Conservation (phyloP, 2,329 filamentous ascomycete genomes). For the Trichoderma aggressivum region DNA sequence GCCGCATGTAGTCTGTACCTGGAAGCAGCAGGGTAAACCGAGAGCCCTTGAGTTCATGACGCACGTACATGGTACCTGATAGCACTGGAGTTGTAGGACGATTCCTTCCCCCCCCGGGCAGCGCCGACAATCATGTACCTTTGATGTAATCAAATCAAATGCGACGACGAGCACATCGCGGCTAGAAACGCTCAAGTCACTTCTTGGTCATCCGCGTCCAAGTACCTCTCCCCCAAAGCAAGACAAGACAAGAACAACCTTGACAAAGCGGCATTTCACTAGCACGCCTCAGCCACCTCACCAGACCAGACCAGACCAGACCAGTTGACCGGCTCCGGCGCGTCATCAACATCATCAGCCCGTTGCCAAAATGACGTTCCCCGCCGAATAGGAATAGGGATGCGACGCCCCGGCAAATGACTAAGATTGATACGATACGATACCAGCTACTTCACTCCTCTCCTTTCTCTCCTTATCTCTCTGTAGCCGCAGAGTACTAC, state of each 20-base stretch:
- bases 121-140: not conserved
- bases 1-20: not conserved
- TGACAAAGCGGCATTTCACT: not conserved
- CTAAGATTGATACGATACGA: not conserved
- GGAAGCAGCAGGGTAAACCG: not conserved
- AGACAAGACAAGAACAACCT: too few relatives aligned
- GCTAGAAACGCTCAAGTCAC: not conserved
- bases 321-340: conserved; percentile 17
- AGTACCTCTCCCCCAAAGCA: not conserved
- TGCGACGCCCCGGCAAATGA: not conserved
- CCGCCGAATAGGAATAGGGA: conserved; percentile 6
- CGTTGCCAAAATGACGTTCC: conserved; percentile 18
- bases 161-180: not conserved
- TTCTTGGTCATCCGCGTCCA: not conserved
- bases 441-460: not conserved
- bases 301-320: conserved; percentile 14
- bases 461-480: conserved; percentile 11
- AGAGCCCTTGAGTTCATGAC: not conserved
- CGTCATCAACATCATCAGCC: conserved; percentile 18
- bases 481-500: not conserved
- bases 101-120: not conserved
- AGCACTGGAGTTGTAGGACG: not conserved
- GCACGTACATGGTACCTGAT: not conserved
- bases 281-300: conserved; percentile 15
- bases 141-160: not conserved